These are phyloP conservation scores for Penicillium roqueforti DNA, from an alignment of 495 filamentous ascomycete genomes.

Conservation along the genomic window DNA sequence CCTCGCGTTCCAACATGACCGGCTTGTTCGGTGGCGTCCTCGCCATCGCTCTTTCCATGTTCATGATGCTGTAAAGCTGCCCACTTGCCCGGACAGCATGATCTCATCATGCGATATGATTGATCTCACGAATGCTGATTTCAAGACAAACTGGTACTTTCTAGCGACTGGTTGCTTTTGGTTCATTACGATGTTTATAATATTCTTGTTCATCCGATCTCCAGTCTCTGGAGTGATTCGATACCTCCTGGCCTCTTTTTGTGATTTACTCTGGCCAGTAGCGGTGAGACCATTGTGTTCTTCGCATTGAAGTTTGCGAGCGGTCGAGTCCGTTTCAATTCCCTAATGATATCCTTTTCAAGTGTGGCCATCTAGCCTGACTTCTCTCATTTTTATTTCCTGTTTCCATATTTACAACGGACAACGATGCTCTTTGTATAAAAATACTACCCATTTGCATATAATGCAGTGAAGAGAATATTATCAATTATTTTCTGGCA, in stretches of 20 bases:
- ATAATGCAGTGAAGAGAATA: too few species aligned
- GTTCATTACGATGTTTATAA: conserved; percentile 6
- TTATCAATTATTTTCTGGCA: too few species aligned
- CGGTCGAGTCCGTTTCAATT: not conserved
- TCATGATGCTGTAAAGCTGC: conserved; percentile 10
- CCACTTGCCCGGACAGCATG: conserved; percentile 1
- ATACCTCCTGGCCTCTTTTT: conserved; percentile 6
- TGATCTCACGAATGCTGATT: conserved; percentile 14
- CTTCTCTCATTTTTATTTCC: not conserved
- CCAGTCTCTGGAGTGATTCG: not conserved
- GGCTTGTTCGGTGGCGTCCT: conserved; percentile 6
- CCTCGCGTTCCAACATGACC: conserved; percentile 7
- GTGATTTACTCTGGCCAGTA: conserved; percentile 9
- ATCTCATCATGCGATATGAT: conserved; percentile 1
- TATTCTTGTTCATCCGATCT: conserved; percentile 4
- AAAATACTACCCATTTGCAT: too few species aligned
- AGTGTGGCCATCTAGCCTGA: not conserved
- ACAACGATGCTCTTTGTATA: not conserved
- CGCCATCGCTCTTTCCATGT: conserved; percentile 11
- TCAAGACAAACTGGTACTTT: not conserved
- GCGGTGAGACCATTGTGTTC: not conserved
- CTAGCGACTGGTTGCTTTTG: not conserved
- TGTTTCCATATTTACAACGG: not conserved
- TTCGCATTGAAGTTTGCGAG: conserved; percentile 1
- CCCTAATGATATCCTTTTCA: conserved; percentile 3